Conservation (phyloP, 805 yeast species). For the Yamadazyma nakazawae region DNA sequence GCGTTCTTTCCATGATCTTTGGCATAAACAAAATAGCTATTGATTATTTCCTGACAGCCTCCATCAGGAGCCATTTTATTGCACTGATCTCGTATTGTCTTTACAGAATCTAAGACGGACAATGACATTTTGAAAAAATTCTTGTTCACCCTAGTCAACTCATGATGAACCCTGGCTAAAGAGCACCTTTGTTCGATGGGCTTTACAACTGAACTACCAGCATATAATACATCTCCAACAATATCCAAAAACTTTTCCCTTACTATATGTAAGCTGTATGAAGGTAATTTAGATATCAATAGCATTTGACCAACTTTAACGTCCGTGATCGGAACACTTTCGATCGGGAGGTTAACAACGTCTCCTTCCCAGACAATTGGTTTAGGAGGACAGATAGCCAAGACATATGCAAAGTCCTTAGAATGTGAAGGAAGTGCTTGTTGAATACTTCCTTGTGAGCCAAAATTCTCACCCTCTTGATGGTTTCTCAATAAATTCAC, state of each 20-base stretch:
- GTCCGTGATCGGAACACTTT: slow-evolving; percentile 48
- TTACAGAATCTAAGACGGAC: slow-evolving; percentile 59
- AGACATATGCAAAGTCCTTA: slow-evolving; percentile 53
- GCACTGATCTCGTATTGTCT: slow-evolving; percentile 51
- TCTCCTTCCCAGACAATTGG: slow-evolving; percentile 92
- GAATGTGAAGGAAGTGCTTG: slow-evolving; percentile 18
- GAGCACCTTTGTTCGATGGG: slow-evolving; percentile 68
- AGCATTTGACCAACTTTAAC: slow-evolving; percentile 67
- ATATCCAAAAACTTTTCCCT: slow-evolving; percentile 55
- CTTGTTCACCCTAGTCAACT: slow-evolving; percentile 62
- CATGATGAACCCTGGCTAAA: slow-evolving; percentile 66
- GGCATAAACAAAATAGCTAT: slow-evolving; percentile 71
- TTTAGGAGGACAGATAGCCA: slow-evolving; percentile 74
- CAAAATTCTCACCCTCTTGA: slow-evolving; percentile 17
- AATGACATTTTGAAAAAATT: slow-evolving; percentile 66
- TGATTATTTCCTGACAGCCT: slow-evolving; percentile 70
- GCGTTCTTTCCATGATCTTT: slow-evolving; percentile 79
- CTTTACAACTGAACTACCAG: slow-evolving; percentile 28
- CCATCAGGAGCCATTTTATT: slow-evolving; percentile 48
- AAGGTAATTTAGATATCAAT: slow-evolving; percentile 68
- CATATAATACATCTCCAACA: slow-evolving; percentile 51
- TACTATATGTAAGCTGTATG: slow-evolving; percentile 49
- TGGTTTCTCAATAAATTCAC: slow-evolving; percentile 16
- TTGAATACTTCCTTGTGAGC: slow-evolving; percentile 11
- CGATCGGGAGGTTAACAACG: slow-evolving; percentile 53